A percentile compares a stretch with the other conserved stretches of the same genome.
phyloP scores from a whole-genome alignment of 176 grass and related monocot genomes.

The Leersia perrieri region DNA sequence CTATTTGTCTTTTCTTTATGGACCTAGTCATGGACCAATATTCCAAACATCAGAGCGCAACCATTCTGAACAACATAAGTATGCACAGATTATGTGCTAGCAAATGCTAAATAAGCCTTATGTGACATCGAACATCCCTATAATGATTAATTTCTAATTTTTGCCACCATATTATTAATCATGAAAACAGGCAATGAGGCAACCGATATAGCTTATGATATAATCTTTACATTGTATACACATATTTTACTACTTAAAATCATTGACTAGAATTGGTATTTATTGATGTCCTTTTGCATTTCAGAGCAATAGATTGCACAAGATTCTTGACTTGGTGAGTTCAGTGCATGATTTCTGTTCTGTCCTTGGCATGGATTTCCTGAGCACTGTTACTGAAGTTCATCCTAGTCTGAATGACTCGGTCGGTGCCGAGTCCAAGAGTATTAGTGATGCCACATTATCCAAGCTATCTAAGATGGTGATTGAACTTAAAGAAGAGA shows the following conservation, averaged over 20 bases:
- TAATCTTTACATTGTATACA: neutral
- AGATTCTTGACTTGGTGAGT: conserved; percentile 80
- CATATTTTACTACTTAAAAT: neutral
- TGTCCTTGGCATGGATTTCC: conserved; percentile 82
- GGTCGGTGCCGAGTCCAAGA: conserved; percentile 72
- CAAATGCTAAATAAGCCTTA: conserved; percentile 2
- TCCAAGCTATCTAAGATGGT: conserved; percentile 77
- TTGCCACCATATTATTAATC: neutral
- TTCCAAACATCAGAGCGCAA: neutral
- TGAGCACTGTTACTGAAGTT: conserved; percentile 71
- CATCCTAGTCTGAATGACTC: conserved; percentile 82
- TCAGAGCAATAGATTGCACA: conserved; percentile 79
- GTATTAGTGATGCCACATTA: conserved; percentile 81
- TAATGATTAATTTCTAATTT: neutral
- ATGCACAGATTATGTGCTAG: conserved; percentile 1
- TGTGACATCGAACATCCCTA: neutral
- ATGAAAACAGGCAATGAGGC: neutral
- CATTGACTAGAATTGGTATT: neutral
- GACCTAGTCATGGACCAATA: neutral
- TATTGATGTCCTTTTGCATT: conserved; percentile 25
- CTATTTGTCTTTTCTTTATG: neutral
- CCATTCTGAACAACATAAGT: neutral
- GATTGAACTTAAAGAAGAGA: conserved; percentile 68
- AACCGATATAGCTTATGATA: conserved; percentile 8
- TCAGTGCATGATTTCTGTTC: conserved; percentile 85